Base-by-base conservation (phyloP, 768 basidiomycete genomes). In the Mycena indigotica region DNA sequence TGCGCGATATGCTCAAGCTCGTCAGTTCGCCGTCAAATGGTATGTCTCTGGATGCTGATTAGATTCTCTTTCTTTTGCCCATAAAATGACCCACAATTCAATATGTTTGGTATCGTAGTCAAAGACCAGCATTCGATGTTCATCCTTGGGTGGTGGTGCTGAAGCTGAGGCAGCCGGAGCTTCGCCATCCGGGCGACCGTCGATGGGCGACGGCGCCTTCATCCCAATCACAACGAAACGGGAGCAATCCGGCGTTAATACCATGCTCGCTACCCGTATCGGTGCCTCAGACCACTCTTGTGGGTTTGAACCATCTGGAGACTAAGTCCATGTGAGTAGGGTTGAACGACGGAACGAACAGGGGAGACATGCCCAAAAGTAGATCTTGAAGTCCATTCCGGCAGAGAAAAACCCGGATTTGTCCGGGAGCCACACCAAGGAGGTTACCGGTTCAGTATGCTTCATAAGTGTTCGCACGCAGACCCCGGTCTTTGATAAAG, bases 391-490 rank as follows among this genome's bases (percentile, higher is more conserved):
- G 71, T 98, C 96, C 67, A 96, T 77, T 40, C 89, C 89, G 50
- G 88, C 89, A 12, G 94, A 95, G 64, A 97, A 83, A 69, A 98
- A 97, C 6, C 92, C 93, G 21, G 85, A 85, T 29, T 89, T 89
- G 69, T 97, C 91, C 19, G 93, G 90, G 38, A 94, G 76, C 93
- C 94, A 98, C 28, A 84, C 82, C 30, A 98, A 80, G 2, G 93
- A 85, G 17, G 91, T 91, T 52, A 98, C 91, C 2, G 87, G 86
- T 57, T 98, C 93, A 38, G 75, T 74, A 70, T 98, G 94, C 32
- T 82, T 82, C 12, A 86, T 82, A 19, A 93, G 76, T 0, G 83
- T 80, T 56, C 84, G 79, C 50, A 88, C 74, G 68, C 84, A 86
- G 52, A 80, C 72, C n/a, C 93, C 93, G 32, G 88, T 89, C 93